Evolutionary conservation across 805 yeast genomes (phyloP), one percentile per base, ranked within the genome.

Genomic region (Maudiozyma saulgeensis): DNA sequence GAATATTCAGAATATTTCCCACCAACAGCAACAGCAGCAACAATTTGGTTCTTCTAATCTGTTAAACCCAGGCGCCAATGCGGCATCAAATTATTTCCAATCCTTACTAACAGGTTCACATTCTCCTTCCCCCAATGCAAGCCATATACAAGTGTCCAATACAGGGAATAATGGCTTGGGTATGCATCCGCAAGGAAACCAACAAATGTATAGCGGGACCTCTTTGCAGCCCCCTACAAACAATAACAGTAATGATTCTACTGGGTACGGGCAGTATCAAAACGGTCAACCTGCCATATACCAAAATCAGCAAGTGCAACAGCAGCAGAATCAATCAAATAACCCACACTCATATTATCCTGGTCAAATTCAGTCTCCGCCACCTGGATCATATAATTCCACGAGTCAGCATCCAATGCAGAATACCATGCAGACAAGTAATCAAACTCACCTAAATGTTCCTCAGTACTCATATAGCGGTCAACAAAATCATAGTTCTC

Each of bases 371-470:
- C 47, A 43, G 38, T 26, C 53, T 21, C 46, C 44, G 23, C 39
- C 21, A 45, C 43, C 40, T 18, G 18, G 38, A 19, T 41, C 25
- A 5, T 34, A 41, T 35, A 40, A 31, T 25, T 15, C 39, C 19
- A 50, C 26, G 51, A 41, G 21, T 26, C 43, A 41, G 18, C 31
- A 41, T n/a, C 32, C 43, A 23, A 18, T 25, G 11, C 31, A 21
- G 15, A 41, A 41, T n/a, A 7, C 18, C 9, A 18, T 37, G 19
- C 21, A n/a, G 16, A 39, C n/a, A 7, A 41, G 15, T 23, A 51
- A 34, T 45, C 71, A 67, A 53, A 66, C 75, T 8, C 60, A 66
- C 43, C 74, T 71, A 49, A 69, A 71, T 16, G 39, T 40, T 13
- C 26, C 39, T 5, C 44, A 42, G 1, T 42, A 28, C 21, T 38